Conservation (phyloP, 2,329 filamentous ascomycete species). For the Claviceps purpurea region DNA sequence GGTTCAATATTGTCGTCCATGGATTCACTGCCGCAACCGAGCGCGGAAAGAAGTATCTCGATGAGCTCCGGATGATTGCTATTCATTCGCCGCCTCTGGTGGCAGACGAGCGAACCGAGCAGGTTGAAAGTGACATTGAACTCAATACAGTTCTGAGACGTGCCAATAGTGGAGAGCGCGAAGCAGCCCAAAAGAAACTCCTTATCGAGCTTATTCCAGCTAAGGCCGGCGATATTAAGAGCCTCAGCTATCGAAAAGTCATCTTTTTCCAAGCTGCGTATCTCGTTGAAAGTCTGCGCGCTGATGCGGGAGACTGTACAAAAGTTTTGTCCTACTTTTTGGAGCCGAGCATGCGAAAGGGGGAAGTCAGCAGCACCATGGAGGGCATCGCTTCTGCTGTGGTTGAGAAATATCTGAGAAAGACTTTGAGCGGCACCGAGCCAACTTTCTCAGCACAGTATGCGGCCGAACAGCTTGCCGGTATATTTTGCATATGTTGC, state of each 20-base stretch:
- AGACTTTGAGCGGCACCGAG: slow-evolving; percentile 56
- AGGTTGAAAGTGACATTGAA: slow-evolving; percentile 91
- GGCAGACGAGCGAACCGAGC: slow-evolving; percentile 75
- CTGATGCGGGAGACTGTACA: slow-evolving; percentile 77
- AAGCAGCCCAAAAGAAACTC: slow-evolving; percentile 66
- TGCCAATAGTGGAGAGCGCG: slow-evolving; percentile 68
- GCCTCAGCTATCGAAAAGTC: slow-evolving; percentile 75
- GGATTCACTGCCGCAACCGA: slow-evolving; percentile 69
- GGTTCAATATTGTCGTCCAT: slow-evolving; percentile 96
- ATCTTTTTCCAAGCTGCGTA: slow-evolving; percentile 88
- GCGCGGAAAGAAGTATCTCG: slow-evolving; percentile 56
- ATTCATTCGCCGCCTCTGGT: slow-evolving; percentile 79
- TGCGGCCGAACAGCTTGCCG: slow-evolving; percentile 75
- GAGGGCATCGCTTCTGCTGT: slow-evolving; percentile 52
- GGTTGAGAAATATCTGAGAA: slow-evolving; percentile 65
- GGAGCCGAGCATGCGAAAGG: slow-evolving; percentile 67
- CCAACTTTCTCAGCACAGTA: slow-evolving; percentile 81
- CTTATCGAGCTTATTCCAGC: slow-evolving; percentile 62
- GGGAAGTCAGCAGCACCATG: slow-evolving; percentile 51
- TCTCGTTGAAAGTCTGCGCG: slow-evolving; percentile 77
- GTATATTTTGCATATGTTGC: slow-evolving; percentile 78
- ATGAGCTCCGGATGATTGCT: slow-evolving; percentile 73
- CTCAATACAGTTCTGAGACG: slow-evolving; percentile 85
- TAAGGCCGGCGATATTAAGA: slow-evolving; percentile 65
- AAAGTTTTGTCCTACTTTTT: slow-evolving; percentile 84